Percentiles rank a stretch among this genome's conserved stretches.
Conservation (phyloP, 306 rosid species). For the Ormosia emarginata region DNA sequence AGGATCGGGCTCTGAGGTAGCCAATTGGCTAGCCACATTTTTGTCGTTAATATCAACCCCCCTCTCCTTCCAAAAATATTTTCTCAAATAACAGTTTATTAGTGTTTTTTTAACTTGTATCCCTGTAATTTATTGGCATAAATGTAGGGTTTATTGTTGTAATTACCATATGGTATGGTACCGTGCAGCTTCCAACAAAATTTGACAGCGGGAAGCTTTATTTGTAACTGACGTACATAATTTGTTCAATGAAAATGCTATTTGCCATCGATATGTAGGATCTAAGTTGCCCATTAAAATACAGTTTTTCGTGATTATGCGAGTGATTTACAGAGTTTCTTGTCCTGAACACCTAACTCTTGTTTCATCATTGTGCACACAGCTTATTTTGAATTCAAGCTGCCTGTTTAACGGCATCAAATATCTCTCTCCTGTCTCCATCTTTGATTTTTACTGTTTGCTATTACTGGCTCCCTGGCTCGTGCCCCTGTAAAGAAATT, state of each 20-base stretch:
- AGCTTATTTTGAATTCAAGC: not conserved
- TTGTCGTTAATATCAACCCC: conserved; percentile 13
- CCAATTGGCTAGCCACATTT: conserved; percentile 33
- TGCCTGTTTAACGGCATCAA: not conserved
- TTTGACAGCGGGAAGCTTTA: conserved; percentile 17
- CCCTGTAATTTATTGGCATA: conserved; percentile 15
- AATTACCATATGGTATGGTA: conserved; percentile 16
- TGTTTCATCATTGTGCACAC: not conserved
- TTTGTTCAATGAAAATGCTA: conserved; percentile 18
- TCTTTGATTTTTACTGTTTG: not conserved
- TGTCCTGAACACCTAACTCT: not conserved
- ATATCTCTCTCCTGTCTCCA: not conserved
- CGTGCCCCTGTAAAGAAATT: not conserved
- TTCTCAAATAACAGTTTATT: not conserved
- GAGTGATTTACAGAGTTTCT: not conserved
- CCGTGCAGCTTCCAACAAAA: conserved; percentile 17
- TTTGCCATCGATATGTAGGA: conserved; percentile 5
- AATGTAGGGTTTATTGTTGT: conserved; percentile 19
- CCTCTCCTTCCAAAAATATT: not conserved
- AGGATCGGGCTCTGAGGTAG: not conserved
- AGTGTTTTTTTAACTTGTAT: not conserved
- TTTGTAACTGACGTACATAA: conserved; percentile 22
- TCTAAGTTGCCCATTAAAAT: not conserved
- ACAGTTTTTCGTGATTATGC: not conserved
- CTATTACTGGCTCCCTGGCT: not conserved